These are phyloP conservation scores for Coemansia sp. DNA, from an alignment of 192 early-diverging fungal genomes.

Conservation along the genomic window DNA sequence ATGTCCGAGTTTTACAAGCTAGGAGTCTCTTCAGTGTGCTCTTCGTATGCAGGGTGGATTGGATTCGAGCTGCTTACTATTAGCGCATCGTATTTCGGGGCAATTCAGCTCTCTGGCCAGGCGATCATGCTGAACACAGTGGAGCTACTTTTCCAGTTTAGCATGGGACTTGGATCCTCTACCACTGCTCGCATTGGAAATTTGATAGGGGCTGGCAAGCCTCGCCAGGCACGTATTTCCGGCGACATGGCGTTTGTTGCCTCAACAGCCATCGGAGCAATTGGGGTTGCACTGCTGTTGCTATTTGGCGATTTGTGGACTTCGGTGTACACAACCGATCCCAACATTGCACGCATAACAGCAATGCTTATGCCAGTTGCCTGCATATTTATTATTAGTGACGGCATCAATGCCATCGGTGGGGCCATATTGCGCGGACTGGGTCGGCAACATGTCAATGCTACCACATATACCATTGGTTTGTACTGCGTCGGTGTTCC, in stretches of 20 bases:
- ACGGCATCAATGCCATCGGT: slow-evolving; percentile 60
- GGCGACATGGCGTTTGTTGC: slow-evolving; percentile 56
- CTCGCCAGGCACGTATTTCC: slow-evolving; percentile 57
- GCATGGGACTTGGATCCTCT: slow-evolving; percentile 74
- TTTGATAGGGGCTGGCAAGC: slow-evolving; percentile 60
- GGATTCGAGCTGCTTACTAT: slow-evolving; percentile 73
- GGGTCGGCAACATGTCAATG: slow-evolving; percentile 56
- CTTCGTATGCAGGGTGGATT: slow-evolving; percentile 80
- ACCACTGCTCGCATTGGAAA: slow-evolving; percentile 81
- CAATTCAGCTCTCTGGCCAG: slow-evolving; percentile 76
- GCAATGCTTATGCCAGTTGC: slow-evolving; percentile 38
- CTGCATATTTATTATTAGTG: slow-evolving; percentile 34
- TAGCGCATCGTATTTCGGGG: slow-evolving; percentile 74
- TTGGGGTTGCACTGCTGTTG: slow-evolving; percentile 61
- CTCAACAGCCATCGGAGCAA: slow-evolving; percentile 53
- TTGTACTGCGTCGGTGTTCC: slow-evolving; percentile 56
- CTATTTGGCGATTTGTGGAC: slow-evolving; percentile 60
- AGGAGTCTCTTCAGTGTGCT: slow-evolving; percentile 77
- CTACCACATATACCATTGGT: slow-evolving; percentile 44
- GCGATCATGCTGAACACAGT: slow-evolving; percentile 69
- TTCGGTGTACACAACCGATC: slow-evolving; percentile 53
- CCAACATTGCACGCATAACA: slow-evolving; percentile 25
- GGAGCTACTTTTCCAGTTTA: slow-evolving; percentile 69
- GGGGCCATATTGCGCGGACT: slow-evolving; percentile 58
- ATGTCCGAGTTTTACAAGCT: slow-evolving; percentile 64